These are phyloP conservation scores for Crotalaria pallida DNA, from an alignment of 306 rosid genomes.

Conservation along the genomic window DNA sequence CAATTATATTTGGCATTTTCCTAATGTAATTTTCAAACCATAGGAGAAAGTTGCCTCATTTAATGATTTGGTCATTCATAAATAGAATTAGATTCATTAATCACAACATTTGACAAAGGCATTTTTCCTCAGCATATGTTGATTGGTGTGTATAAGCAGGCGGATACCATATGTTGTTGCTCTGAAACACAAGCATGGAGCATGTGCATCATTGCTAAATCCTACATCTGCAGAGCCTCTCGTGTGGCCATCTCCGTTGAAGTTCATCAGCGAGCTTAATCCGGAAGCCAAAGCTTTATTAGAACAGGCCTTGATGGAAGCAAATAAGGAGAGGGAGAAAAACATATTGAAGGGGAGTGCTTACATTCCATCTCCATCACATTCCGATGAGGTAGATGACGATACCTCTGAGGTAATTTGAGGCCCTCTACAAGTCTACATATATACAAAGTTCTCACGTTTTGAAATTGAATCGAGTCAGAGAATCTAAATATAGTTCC, in stretches of 20 bases:
- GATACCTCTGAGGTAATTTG: constrained; percentile 57
- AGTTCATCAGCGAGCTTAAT: constrained; percentile 85
- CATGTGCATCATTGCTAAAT: constrained; percentile 80
- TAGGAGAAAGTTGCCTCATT: background rate
- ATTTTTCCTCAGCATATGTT: background rate
- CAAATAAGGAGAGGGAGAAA: constrained; percentile 86
- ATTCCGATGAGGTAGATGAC: constrained; percentile 52
- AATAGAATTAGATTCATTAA: constrained; percentile 6
- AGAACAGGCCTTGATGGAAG: constrained; percentile 89
- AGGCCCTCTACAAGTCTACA: background rate
- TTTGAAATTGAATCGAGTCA: background rate
- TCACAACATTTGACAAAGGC: background rate
- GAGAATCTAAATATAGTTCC: background rate
- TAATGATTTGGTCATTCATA: background rate
- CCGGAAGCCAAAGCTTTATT: constrained; percentile 81
- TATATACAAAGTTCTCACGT: background rate
- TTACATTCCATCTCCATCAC: constrained; percentile 61
- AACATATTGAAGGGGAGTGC: constrained; percentile 57
- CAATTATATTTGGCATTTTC: background rate
- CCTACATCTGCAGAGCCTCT: constrained; percentile 96
- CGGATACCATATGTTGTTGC: constrained; percentile 84
- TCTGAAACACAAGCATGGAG: constrained; percentile 64
- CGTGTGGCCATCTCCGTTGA: constrained; percentile 97
- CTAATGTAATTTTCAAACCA: background rate
- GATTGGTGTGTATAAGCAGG: constrained; percentile 41